phyloP scores from a whole-genome alignment of 2,329 filamentous ascomycete genomes.

The Hypoxylon rubiginosum region DNA sequence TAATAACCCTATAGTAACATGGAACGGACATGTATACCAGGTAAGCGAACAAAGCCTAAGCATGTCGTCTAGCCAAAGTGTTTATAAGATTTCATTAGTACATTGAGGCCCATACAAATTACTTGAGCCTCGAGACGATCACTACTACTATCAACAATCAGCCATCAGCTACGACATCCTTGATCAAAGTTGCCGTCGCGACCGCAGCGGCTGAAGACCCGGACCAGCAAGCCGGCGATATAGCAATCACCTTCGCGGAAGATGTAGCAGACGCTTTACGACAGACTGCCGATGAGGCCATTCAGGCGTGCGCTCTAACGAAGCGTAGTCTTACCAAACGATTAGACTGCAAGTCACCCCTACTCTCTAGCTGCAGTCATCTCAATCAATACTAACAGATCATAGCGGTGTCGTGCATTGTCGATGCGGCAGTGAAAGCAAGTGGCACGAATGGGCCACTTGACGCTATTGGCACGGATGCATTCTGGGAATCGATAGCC shows the following conservation, averaged over 20 bases:
- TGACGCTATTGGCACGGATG: background rate
- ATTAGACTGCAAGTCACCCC: background rate
- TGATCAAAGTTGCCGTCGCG: background rate
- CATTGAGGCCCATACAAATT: slow-evolving; percentile 1
- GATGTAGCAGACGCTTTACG: background rate
- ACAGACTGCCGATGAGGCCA: background rate
- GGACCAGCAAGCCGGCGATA: background rate
- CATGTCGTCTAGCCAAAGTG: background rate
- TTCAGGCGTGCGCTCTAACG: background rate
- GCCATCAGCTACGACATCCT: background rate
- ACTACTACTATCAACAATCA: background rate
- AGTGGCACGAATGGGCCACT: background rate
- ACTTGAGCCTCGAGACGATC: background rate
- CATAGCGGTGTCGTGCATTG: background rate
- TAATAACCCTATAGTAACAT: background rate
- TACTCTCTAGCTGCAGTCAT: background rate
- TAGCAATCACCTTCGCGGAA: background rate
- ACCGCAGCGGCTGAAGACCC: background rate
- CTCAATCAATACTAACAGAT: background rate
- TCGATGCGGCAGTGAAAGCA: background rate
- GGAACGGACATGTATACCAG: background rate
- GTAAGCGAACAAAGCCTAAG: background rate
- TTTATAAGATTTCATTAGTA: background rate
- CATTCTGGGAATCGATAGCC: background rate
- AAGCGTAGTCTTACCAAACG: background rate